Evolutionary conservation across 345 rosid species (phyloP), one percentile per base, ranked within the genome.

Genomic region (Eucalyptus pauciflora): DNA sequence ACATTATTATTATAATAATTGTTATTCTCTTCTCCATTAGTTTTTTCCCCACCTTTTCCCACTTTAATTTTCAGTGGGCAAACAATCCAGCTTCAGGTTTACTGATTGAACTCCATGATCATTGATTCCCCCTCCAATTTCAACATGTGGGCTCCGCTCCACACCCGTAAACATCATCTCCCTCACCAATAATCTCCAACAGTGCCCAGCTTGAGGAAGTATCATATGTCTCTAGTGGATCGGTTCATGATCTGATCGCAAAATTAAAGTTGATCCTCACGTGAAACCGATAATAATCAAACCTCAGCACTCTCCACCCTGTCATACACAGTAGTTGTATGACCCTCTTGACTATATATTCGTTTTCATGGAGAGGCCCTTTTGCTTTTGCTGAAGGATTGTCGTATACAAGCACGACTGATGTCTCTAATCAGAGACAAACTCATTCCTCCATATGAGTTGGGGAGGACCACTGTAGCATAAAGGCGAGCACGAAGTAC

Each of bases 61-160:
- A 37, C 76, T 25, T 85, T 71, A 51, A 51, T 91, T 51, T 85
- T 62, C 90, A 81, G 46, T 69, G 90, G 49, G 56, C 76, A 90
- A 79, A 54, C 86, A 41, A 50, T 69, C 33, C 54, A 37, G 86
- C 86, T 54, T 33, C 52, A 20, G 79, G 50, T 85, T 86, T 45
- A 88, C 92, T 87, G 85, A 60, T 86, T 56, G 91, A 91, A 81
- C 86, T 62, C 81, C 85, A 76, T 41, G 85, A 91, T 86, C 89
- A 88, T 87, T 41, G 92, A 87, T 88, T 88, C 87, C 89, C 90
- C 89, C 80, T 54, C 90, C 50, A 88, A 87, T 50, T 88, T 92
- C 71, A 79, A 87, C 85, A 83, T 69, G 27, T 83, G 88, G 92
- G 89, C 16, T 87, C 92, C 90, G 4, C 62, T 33, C 41, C 62